Conservation (phyloP, 805 yeast species). For the Saccharomycopsis amapae region DNA sequence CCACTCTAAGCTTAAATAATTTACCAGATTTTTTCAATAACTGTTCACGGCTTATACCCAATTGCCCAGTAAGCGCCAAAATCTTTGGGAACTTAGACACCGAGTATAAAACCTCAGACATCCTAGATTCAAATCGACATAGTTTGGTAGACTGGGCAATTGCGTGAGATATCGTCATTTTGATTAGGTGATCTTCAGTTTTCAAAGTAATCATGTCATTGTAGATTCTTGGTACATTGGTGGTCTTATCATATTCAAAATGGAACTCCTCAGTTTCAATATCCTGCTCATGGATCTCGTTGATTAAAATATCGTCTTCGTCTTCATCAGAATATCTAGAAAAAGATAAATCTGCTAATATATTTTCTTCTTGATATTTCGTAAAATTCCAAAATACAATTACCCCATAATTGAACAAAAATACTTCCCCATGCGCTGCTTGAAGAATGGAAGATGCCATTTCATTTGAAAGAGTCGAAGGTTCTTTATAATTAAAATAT, state of each 20-base stretch:
- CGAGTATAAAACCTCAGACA: conserved; percentile 74
- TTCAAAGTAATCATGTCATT: conserved; percentile 91
- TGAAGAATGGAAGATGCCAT: conserved; percentile 7
- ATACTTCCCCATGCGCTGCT: conserved; percentile 68
- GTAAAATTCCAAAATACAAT: conserved; percentile 98
- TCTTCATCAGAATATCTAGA: conserved; percentile 35
- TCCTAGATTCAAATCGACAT: conserved; percentile 84
- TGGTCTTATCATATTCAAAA: conserved; percentile 44
- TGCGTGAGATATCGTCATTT: conserved; percentile 90
- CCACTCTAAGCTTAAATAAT: conserved; percentile 83
- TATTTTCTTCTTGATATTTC: conserved; percentile 86
- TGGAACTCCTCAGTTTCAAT: conserved; percentile 79
- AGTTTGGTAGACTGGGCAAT: conserved; percentile 94
- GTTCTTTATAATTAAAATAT: conserved; percentile 51
- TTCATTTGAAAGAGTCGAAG: neutral
- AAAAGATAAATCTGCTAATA: conserved; percentile 78
- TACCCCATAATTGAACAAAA: conserved; percentile 85
- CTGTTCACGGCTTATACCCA: conserved; percentile 81
- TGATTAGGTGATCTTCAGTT: conserved; percentile 87
- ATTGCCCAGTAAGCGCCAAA: conserved; percentile 79
- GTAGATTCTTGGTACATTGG: conserved; percentile 67
- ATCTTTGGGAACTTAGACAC: conserved; percentile 87
- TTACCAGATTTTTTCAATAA: conserved; percentile 83
- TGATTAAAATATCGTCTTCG: conserved; percentile 45
- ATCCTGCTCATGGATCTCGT: conserved; percentile 79